phyloP scores from a whole-genome alignment of 2,329 filamentous ascomycete species.

The Alternaria viburni region DNA sequence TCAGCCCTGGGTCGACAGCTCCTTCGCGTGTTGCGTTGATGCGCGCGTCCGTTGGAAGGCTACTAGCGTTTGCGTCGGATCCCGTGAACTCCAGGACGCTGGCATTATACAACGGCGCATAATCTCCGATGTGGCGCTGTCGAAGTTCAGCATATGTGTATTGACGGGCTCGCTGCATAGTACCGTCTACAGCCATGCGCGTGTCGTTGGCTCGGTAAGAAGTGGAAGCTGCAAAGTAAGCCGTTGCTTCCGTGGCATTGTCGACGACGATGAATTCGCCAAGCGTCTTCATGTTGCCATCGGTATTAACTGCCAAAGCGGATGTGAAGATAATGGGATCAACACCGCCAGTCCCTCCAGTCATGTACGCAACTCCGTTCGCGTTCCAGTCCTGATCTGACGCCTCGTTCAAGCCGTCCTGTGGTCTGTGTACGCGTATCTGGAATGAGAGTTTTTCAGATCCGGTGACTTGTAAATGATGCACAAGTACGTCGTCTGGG shows the following conservation, averaged over 20 bases:
- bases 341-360: slow-evolving; percentile 3
- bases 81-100: slow-evolving; percentile 2
- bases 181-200: slow-evolving; percentile 30
- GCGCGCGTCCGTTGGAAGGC: slow-evolving; percentile 1
- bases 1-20: slow-evolving; percentile 22
- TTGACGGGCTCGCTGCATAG: slow-evolving; percentile 25
- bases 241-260: slow-evolving; percentile 45
- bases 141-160: slow-evolving; percentile 29
- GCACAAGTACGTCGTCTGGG: slow-evolving; percentile 18
- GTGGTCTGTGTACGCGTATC: slow-evolving; percentile 7
- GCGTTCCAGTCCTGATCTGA: slow-evolving; percentile 9
- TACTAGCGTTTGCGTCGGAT: neutral
- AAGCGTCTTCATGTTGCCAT: slow-evolving; percentile 6
- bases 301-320: slow-evolving; percentile 2
- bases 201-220: slow-evolving; percentile 45
- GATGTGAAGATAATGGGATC: slow-evolving; percentile 5
- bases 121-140: slow-evolving; percentile 45
- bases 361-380: slow-evolving; percentile 4
- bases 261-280: slow-evolving; percentile 7
- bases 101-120: slow-evolving; percentile 10
- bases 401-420: slow-evolving; percentile 5
- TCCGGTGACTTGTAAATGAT: slow-evolving; percentile 1
- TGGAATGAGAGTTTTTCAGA: slow-evolving; percentile 3
- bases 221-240: slow-evolving; percentile 51
- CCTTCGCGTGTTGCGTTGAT: slow-evolving; percentile 4